Base-by-base conservation (phyloP, 257 asterid species). In the Cynanchum wilfordii region DNA sequence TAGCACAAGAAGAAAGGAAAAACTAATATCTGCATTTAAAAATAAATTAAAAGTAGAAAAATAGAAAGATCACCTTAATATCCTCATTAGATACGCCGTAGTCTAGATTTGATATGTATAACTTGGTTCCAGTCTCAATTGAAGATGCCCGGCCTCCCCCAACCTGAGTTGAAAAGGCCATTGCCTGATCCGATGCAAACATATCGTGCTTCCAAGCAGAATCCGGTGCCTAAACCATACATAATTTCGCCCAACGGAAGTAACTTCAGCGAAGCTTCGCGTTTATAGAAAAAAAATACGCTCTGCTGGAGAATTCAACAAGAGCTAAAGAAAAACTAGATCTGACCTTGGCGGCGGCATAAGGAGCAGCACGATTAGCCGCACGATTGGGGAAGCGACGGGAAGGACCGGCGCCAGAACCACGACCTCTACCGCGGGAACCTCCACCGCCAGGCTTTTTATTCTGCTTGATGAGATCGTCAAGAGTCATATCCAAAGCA, bases 101-200 rank as follows among this genome's bases (percentile, higher is more conserved):
- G 59, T 95, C 99, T 15, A 95, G 86, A 84, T 95, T 92, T 30
- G 99, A 95, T 54, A 92, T 84, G 82, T 90, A 95, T n/a, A 95
- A 82, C 84, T 95, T 95, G 1, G 97, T 89, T 78, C 99, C 99
- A 7, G 99, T 95, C 89, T 92, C 98, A 55, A 95, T 95, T 69
- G 86, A 83, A 67, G 97, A 83, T 12, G 88, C 72, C 45, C 91
- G 82, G 12, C 86, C 89, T 13, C 86, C 96, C 10, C 79, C 79
- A 27, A 55, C 55, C 54, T 82, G 86, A 5, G 73, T 79, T 50
- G 79, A 54, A 70, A 59, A 66, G 10, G 76, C 74, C 51, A 58
- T 71, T 12, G 75, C 81, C 71, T 73, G 79, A 70, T 73, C 84
- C 69, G 75, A 77, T 44, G 84, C 24, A 69, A 84, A 95, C 98